A percentile compares a stretch with the other conserved stretches of the same genome.
Evolutionary conservation across 2,329 filamentous ascomycete genomes (phyloP).

Genomic region (Fusarium subtropicale): DNA sequence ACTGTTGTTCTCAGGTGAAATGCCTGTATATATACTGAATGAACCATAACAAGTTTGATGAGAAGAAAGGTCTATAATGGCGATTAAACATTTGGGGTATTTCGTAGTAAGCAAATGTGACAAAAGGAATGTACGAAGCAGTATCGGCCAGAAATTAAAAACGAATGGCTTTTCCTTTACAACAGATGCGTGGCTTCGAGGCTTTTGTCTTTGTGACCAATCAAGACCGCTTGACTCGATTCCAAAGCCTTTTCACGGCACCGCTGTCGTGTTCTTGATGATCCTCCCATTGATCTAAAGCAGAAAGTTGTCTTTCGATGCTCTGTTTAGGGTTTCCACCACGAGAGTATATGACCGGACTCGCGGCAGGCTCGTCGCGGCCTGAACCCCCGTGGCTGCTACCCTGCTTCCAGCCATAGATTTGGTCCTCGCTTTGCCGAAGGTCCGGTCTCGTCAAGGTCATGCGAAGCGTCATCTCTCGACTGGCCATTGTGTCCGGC

Average conservation of each 20-base stretch:
- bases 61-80: slow-evolving; percentile 23
- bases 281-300: slow-evolving; percentile 62
- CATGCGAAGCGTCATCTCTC: slow-evolving; percentile 97
- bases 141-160: slow-evolving; percentile 1
- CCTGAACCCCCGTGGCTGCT: slow-evolving; percentile 58
- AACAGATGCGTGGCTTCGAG: background rate
- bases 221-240: slow-evolving; percentile 64
- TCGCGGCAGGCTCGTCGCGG: slow-evolving; percentile 50
- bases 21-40: slow-evolving; percentile 13
- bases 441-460: slow-evolving; percentile 92
- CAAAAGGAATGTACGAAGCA: slow-evolving; percentile 13
- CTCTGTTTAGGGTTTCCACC: slow-evolving; percentile 61
- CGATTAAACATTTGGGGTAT: slow-evolving; percentile 44
- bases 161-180: slow-evolving; percentile 2
- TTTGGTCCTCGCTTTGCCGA: slow-evolving; percentile 76
- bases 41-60: slow-evolving; percentile 9
- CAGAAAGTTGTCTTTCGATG: slow-evolving; percentile 65
- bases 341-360: slow-evolving; percentile 43
- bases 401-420: slow-evolving; percentile 74
- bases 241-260: slow-evolving; percentile 73
- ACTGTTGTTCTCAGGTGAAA: slow-evolving; percentile 25
- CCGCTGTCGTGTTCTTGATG: slow-evolving; percentile 57
- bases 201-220: background rate
- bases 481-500: slow-evolving; percentile 66
- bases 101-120: slow-evolving; percentile 28